phyloP scores from a whole-genome alignment of 1,139 yeast species.

The Zygosaccharomyces sapae region DNA sequence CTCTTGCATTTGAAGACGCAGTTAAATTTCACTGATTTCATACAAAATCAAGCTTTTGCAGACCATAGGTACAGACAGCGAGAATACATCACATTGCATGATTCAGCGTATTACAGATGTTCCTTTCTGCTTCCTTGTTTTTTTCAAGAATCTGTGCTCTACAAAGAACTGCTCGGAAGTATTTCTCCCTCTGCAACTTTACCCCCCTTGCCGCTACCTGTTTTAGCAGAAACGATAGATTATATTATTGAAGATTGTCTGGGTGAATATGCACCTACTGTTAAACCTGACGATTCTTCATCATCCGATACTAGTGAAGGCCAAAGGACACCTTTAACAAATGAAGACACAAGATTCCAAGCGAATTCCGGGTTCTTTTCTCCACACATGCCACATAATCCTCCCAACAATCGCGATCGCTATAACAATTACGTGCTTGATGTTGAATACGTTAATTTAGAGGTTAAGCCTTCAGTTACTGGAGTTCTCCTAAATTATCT shows the following conservation, averaged over 20 bases:
- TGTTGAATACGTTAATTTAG: constrained; percentile 19
- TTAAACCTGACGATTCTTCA: constrained; percentile 4
- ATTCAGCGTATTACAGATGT: constrained; percentile 76
- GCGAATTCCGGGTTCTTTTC: not conserved
- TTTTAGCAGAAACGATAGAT: constrained; percentile 45
- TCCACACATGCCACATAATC: constrained; percentile 3
- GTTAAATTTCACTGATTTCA: constrained; percentile 55
- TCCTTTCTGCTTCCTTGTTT: constrained; percentile 62
- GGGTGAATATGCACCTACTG: constrained; percentile 15
- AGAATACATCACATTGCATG: constrained; percentile 62
- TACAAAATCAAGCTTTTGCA: constrained; percentile 49
- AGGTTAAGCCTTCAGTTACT: constrained; percentile 20
- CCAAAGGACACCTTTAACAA: not conserved
- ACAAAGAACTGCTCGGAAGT: constrained; percentile 48
- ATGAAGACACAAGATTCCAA: not conserved
- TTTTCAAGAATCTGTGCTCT: constrained; percentile 42
- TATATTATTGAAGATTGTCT: constrained; percentile 39
- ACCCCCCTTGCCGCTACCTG: constrained; percentile 63
- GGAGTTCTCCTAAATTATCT: constrained; percentile 19
- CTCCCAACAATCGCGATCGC: constrained; percentile 8
- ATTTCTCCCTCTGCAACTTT: constrained; percentile 61
- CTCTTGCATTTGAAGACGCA: constrained; percentile 49
- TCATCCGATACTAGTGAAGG: constrained; percentile 5
- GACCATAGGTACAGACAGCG: constrained; percentile 54
- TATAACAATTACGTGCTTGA: constrained; percentile 22